phyloP scores from a whole-genome alignment of 2,329 filamentous ascomycete species.

The Fusarium verrucosum region DNA sequence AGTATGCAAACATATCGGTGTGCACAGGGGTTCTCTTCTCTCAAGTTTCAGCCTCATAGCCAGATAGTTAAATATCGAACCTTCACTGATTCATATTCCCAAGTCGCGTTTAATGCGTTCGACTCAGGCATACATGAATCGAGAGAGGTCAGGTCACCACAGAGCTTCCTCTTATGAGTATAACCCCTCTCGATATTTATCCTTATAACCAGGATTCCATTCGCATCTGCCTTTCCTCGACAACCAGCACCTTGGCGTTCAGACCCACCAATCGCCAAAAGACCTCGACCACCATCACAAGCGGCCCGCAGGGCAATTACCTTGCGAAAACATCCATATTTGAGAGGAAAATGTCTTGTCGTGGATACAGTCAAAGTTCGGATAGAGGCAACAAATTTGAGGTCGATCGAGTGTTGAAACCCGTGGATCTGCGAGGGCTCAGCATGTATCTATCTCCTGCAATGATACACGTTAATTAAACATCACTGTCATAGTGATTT shows the following conservation, averaged over 20 bases:
- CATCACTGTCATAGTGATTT: conserved; percentile 1
- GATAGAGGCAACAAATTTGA: neutral
- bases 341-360: neutral
- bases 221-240: neutral
- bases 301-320: neutral
- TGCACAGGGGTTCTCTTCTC: no score
- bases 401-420: conserved; percentile 1
- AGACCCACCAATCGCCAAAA: neutral
- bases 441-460: conserved; percentile 11
- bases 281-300: neutral
- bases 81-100: neutral
- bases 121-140: neutral
- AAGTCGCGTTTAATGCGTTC: neutral
- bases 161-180: neutral
- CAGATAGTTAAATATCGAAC: no score
- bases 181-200: neutral
- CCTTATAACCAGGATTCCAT: no score
- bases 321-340: neutral
- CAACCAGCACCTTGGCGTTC: neutral
- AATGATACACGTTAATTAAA: neutral
- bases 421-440: conserved; percentile 12
- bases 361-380: neutral
- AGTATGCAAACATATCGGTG: no score
- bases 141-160: neutral
- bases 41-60: no score